Evolutionary conservation across 495 filamentous ascomycete genomes (phyloP).

Genomic region (Talaromyces borbonicus): DNA sequence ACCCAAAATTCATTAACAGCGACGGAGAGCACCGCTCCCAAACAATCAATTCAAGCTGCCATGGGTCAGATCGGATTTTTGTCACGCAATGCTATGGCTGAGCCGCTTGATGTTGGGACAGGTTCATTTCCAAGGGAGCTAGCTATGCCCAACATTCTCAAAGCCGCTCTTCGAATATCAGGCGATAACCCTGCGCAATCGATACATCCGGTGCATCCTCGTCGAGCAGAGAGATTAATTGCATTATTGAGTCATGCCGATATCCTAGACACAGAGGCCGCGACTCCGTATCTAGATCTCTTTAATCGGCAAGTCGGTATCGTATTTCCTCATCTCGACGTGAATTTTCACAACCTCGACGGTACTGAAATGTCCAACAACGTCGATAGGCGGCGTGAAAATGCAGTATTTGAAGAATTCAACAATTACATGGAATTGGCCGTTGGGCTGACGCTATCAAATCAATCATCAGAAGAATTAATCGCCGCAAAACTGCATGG

Average conservation of each 20-base stretch:
- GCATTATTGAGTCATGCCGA: background rate
- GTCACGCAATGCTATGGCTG: conserved; percentile 23
- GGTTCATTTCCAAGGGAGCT: conserved; percentile 14
- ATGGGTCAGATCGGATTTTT: conserved; percentile 23
- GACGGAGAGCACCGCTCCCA: conserved; percentile 3
- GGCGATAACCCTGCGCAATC: conserved; percentile 13
- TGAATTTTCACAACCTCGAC: background rate
- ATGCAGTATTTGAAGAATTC: conserved; percentile 4
- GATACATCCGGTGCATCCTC: background rate
- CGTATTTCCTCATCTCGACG: conserved; percentile 11
- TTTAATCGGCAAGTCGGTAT: conserved; percentile 10
- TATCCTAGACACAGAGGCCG: conserved; percentile 6
- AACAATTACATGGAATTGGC: conserved; percentile 15
- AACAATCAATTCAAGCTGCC: conserved; percentile 15
- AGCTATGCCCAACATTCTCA: conserved; percentile 15
- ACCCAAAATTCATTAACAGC: background rate
- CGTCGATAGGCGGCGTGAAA: no score
- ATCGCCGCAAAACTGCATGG: conserved; percentile 11
- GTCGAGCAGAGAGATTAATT: background rate
- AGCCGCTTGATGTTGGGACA: conserved; percentile 16
- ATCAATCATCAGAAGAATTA: conserved; percentile 5
- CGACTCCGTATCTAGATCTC: conserved; percentile 8
- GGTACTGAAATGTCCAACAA: background rate
- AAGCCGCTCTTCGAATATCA: conserved; percentile 12
- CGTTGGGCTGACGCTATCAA: conserved; percentile 14